phyloP scores from a whole-genome alignment of 495 filamentous ascomycete genomes.

The Rhypophila decipiens region DNA sequence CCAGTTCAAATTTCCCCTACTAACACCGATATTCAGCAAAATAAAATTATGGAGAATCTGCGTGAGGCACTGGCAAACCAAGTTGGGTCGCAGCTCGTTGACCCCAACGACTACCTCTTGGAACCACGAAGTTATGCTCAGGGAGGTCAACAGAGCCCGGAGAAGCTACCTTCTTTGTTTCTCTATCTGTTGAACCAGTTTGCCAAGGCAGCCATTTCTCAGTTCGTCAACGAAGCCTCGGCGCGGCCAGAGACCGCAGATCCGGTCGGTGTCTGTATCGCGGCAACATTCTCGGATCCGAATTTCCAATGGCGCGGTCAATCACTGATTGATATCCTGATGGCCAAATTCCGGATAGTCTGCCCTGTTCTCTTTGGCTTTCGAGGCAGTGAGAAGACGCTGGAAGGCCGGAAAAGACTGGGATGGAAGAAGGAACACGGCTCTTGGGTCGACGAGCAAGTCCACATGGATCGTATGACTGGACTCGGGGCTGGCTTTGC shows the following conservation, averaged over 20 bases:
- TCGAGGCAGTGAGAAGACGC: constrained; percentile 66
- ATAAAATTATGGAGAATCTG: constrained; percentile 44
- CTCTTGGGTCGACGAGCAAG: constrained; percentile 57
- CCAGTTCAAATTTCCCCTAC: constrained; percentile 3
- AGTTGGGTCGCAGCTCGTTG: constrained; percentile 50
- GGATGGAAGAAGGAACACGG: constrained; percentile 65
- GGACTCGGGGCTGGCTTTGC: constrained; percentile 81
- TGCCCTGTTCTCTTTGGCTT: constrained; percentile 88
- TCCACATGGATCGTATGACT: constrained; percentile 73
- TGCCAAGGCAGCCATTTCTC: constrained; percentile 66
- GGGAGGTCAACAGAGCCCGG: constrained; percentile 46
- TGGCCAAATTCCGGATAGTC: constrained; percentile 74
- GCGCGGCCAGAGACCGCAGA: constrained; percentile 67
- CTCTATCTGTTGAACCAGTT: constrained; percentile 81
- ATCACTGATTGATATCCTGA: constrained; percentile 75
- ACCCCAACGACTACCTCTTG: constrained; percentile 62
- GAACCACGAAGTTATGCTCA: constrained; percentile 49
- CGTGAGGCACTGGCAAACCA: constrained; percentile 33
- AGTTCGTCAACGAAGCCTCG: constrained; percentile 69
- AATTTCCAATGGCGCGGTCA: constrained; percentile 62
- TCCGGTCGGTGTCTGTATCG: constrained; percentile 70
- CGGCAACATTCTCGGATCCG: constrained; percentile 64
- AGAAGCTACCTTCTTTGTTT: constrained; percentile 57
- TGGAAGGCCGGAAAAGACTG: constrained; percentile 57
- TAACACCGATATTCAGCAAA: too few relatives aligned